Evolutionary conservation across 2,329 filamentous ascomycete species (phyloP).

Genomic region (Knufia fluminis): DNA sequence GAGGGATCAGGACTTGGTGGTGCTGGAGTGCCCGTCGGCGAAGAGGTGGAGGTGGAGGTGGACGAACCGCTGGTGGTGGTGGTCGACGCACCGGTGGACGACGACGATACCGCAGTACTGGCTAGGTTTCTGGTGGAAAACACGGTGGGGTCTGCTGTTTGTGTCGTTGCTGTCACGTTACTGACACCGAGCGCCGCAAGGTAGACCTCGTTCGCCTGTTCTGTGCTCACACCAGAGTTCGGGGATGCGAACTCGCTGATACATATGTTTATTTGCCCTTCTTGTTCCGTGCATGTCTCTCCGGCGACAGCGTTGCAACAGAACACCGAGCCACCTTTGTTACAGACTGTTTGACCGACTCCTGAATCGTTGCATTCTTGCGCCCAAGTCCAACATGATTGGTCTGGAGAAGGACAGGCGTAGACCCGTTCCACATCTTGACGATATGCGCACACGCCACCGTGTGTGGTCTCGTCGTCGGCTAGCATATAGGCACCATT

Average conservation of each 20-base stretch:
- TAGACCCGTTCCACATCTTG: conserved; percentile 3
- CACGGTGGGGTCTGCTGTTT: background rate
- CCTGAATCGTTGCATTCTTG: background rate
- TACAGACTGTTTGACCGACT: conserved; percentile 3
- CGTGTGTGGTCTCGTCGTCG: background rate
- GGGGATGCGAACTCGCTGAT: conserved; percentile 6
- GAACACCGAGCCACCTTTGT: background rate
- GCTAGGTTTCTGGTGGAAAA: conserved; percentile 1
- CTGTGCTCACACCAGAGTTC: conserved; percentile 2
- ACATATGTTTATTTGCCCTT: conserved; percentile 6
- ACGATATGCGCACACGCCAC: conserved; percentile 1
- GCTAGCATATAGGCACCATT: background rate
- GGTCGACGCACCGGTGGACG: background rate
- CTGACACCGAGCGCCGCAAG: conserved; percentile 2
- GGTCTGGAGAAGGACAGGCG: conserved; percentile 3
- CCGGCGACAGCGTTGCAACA: conserved; percentile 5
- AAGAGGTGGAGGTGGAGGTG: background rate
- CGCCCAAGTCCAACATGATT: conserved; percentile 1
- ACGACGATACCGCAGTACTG: background rate
- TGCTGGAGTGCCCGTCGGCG: background rate
- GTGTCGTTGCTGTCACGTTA: conserved; percentile 2
- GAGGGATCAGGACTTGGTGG: background rate
- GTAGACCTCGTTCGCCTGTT: background rate
- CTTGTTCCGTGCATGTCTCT: conserved; percentile 2
- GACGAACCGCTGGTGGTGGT: background rate